These are phyloP conservation scores for Capsella rubella DNA, from an alignment of 441 rosid genomes.

Conservation along the genomic window DNA sequence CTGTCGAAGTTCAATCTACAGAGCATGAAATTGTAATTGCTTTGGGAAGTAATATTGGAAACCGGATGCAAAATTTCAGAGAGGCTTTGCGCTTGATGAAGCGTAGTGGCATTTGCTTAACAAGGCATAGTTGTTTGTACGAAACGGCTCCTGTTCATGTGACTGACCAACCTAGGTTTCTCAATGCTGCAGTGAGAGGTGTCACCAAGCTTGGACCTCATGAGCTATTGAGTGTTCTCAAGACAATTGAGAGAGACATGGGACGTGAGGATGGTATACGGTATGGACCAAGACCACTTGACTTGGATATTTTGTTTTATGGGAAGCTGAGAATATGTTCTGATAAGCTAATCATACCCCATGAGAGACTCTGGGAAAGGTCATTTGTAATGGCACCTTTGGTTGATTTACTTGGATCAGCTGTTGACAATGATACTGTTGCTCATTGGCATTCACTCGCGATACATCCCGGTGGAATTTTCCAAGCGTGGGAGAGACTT, in stretches of 20 bases:
- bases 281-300: conserved; percentile 92
- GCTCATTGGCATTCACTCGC: conserved; percentile 85
- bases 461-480: conserved; percentile 57
- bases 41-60: conserved; percentile 91
- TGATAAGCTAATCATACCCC: conserved; percentile 71
- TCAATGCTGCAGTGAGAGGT: conserved; percentile 90
- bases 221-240: conserved; percentile 75
- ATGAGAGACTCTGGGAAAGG: conserved; percentile 92
- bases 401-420: conserved; percentile 77
- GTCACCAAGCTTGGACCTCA: conserved; percentile 85
- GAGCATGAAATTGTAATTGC: conserved; percentile 94
- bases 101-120: conserved; percentile 61
- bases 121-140: conserved; percentile 82
- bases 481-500: conserved; percentile 73
- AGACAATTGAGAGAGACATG: conserved; percentile 79
- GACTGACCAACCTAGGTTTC: conserved; percentile 88
- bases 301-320: conserved; percentile 89
- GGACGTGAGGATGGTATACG: conserved; percentile 83
- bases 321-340: conserved; percentile 73
- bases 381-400: conserved; percentile 94
- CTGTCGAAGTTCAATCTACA: conserved; percentile 60
- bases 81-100: conserved; percentile 76
- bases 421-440: conserved; percentile 69
- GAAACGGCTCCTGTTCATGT: conserved; percentile 95
- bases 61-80: conserved; percentile 70